Base-by-base conservation (phyloP, 129 eudicot species). In the Smallanthus sonchifolius region DNA sequence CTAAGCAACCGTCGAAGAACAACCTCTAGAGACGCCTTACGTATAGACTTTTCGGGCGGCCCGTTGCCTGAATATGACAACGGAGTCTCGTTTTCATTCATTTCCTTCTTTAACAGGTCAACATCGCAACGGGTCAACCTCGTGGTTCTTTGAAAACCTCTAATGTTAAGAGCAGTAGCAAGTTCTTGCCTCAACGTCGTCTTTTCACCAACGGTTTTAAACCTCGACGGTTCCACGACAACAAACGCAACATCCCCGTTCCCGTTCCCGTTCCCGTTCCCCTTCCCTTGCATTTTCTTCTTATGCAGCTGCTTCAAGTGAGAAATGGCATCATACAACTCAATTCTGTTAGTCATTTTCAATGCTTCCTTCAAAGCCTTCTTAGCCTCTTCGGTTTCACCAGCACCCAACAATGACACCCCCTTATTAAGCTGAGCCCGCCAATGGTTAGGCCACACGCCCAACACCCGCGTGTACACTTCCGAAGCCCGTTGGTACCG, bases 401-500 rank as follows among this genome's bases (percentile, higher is more conserved):
- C 93, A 72, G 99, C 99, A 65, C 99, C 99, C 57, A 94, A 84
- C 70, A 94, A 80, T n/a, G 99, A 86, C 44, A 94, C 96, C 1
- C 97, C 99, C 75, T 86, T 94, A 69, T 94, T 94, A 14, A 94
- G 93, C 81, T 94, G 99, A 42, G 96, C 97, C 11, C 91, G 75
- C 99, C 99, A 94, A 78, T 94, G 99, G 48, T 86, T 90, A 13
- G 99, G 99, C 93, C 97, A 90, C 28, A 94, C 91, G 3, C 89
- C 91, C 38, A 94, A 78, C 51, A 94, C 99, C 87, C 99, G 76
- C 10, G 99, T 91, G 66, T 94, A 94, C 91, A 94, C 93, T 78
- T 94, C 99, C 0, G 99, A 94, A 57, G 99, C 99, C 73, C 99
- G 87, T 65, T 94, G 99, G 72, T 88, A 94, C 86, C 99, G 79